Conservation (phyloP, 2,329 filamentous ascomycete species). For the Onygenales sp. region DNA sequence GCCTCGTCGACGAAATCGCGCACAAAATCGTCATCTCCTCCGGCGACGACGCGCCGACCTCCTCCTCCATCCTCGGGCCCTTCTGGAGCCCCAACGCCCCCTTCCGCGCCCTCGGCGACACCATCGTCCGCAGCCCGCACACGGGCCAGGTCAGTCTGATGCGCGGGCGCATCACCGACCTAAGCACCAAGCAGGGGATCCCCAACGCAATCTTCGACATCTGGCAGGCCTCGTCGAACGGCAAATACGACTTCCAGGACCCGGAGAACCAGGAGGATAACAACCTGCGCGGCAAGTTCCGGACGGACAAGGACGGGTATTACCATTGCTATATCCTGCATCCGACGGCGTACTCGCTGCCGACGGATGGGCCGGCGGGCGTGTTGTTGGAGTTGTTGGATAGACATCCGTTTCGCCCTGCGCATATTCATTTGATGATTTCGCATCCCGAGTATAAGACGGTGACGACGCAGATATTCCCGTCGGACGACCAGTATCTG, state of each 20-base stretch:
- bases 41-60: constrained; percentile 55
- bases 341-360: constrained; percentile 64
- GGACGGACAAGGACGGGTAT: constrained; percentile 58
- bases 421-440: constrained; percentile 51
- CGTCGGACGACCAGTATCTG: constrained; percentile 49
- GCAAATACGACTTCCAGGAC: constrained; percentile 69
- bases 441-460: constrained; percentile 48
- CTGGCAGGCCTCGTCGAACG: constrained; percentile 68
- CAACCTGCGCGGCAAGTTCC: constrained; percentile 70
- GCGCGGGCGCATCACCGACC: constrained; percentile 59
- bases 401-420: constrained; percentile 52
- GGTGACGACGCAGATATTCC: constrained; percentile 50
- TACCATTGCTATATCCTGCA: constrained; percentile 67
- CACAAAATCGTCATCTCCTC: constrained; percentile 56
- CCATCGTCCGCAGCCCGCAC: constrained; percentile 56
- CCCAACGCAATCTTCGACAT: constrained; percentile 63
- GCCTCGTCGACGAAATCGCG: constrained; percentile 70
- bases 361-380: constrained; percentile 52
- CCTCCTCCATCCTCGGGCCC: constrained; percentile 65
- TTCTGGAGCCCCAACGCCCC: constrained; percentile 71
- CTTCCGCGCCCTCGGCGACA: constrained; percentile 57
- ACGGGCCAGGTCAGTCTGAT: constrained; percentile 55
- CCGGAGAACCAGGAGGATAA: constrained; percentile 60
- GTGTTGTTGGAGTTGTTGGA: constrained; percentile 45
- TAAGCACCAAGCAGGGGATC: constrained; percentile 57